phyloP scores from a whole-genome alignment of 2,329 filamentous ascomycete species.

The Apiospora saccharicola region DNA sequence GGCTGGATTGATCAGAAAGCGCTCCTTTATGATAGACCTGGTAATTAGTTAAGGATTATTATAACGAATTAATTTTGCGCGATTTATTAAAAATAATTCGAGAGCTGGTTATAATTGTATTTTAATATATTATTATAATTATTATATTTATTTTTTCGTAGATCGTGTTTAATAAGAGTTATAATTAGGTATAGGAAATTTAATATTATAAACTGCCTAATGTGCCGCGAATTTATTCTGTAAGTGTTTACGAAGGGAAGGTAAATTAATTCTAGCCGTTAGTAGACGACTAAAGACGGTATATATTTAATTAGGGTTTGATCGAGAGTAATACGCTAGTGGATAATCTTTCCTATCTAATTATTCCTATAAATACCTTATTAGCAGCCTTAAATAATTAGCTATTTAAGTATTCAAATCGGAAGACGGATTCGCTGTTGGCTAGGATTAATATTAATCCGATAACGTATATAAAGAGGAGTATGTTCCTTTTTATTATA shows the following conservation, averaged over 20 bases:
- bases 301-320: not conserved
- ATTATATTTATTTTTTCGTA: not conserved
- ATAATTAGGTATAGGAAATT: not conserved
- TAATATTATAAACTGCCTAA: not conserved
- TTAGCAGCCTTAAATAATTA: too few relatives aligned
- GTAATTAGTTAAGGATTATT: not conserved
- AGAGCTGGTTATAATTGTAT: not conserved
- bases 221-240: not conserved
- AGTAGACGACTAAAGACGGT: not conserved
- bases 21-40: not conserved
- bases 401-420: too few relatives aligned
- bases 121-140: not conserved
- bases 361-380: too few relatives aligned
- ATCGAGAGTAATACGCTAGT: not conserved
- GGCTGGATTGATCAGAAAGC: not conserved
- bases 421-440: too few relatives aligned
- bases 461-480: too few relatives aligned
- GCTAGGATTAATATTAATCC: too few relatives aligned
- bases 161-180: not conserved
- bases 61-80: too few relatives aligned
- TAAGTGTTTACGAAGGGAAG: not conserved
- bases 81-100: not conserved
- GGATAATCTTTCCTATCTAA: conserved; percentile 3
- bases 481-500: too few relatives aligned
- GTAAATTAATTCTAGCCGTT: not conserved